Base-by-base conservation (phyloP, 805 yeast species). In the Wickerhamomyces mucosus region DNA sequence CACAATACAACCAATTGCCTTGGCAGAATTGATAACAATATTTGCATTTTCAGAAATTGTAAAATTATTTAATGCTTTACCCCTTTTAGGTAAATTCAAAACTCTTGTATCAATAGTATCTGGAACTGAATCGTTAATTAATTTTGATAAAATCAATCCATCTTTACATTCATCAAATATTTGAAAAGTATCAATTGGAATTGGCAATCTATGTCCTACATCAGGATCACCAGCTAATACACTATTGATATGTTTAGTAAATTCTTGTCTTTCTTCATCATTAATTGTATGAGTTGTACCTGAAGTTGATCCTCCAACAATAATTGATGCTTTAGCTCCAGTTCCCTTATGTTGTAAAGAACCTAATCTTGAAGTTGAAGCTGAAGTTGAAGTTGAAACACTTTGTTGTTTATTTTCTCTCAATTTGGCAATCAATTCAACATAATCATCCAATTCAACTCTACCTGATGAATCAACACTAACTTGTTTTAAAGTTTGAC, bases 51-150 rank as follows among this genome's bases (percentile, higher is more conserved):
- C 98, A 43, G 82, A 73, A 77, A 94, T 89, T 42, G 88, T 92
- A 68, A 92, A 92, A 53, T 85, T 84, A 66, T 92, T 92, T 55
- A 92, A 70, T 13, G 71, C 59, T 59, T 84, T 88, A 37, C 80
- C 81, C 45, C 70, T 69, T 55, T 79, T 81, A 17, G 97, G 94
- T 55, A 78, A 65, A 58, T 92, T 92, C 53, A 92, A 71, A 13
- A 92, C 98, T 69, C 98, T 82, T 8, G 96, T 88, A 63, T 92
- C 98, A 48, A 92, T 92, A 9, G 98, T 92, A 59, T 92, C 96
- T 7, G 97, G 96, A 21, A 92, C 98, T 20, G 96, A 85, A 60
- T 92, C 98, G 56, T 92, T 92, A 56, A 92, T 86, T 53, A 92
- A 76, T 57, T 85, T 83, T 15, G 97, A 86, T 36, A 92, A 65